Evolutionary conservation across 176 grass and related monocot species (phyloP).

Genomic region (Oryza coarctata): DNA sequence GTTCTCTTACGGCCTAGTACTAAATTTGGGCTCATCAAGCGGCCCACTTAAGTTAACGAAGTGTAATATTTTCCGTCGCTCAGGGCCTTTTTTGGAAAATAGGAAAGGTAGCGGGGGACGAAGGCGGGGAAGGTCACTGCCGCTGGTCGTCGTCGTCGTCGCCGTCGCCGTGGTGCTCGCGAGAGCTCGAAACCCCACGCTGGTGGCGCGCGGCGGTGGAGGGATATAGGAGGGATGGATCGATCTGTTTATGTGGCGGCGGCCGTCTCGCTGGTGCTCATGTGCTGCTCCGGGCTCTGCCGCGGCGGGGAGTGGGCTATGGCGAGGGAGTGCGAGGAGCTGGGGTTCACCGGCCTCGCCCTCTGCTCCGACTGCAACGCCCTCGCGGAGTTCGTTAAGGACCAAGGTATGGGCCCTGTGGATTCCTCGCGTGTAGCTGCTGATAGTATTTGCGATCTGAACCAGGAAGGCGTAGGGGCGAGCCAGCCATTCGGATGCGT

Average conservation of each 20-base stretch:
- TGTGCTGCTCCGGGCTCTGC: slow-evolving; percentile 31
- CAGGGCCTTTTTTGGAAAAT: background rate
- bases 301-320: slow-evolving; percentile 50
- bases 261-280: slow-evolving; percentile 9
- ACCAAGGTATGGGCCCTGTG: slow-evolving; percentile 48
- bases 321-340: slow-evolving; percentile 73
- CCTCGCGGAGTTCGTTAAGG: slow-evolving; percentile 80
- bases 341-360: slow-evolving; percentile 96
- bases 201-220: background rate
- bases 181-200: background rate
- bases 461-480: background rate
- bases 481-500: background rate
- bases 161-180: background rate
- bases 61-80: background rate
- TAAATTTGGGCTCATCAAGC: background rate
- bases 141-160: slow-evolving; percentile 2
- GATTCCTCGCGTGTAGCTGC: background rate
- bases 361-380: slow-evolving; percentile 96
- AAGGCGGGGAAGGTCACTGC: background rate
- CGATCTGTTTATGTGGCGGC: background rate
- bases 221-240: slow-evolving; percentile 20
- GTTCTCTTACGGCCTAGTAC: background rate
- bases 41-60: background rate
- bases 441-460: slow-evolving; percentile 14
- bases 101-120: background rate